Evolutionary conservation across 2,329 filamentous ascomycete genomes (phyloP).

Genomic region (Nemania sp.): DNA sequence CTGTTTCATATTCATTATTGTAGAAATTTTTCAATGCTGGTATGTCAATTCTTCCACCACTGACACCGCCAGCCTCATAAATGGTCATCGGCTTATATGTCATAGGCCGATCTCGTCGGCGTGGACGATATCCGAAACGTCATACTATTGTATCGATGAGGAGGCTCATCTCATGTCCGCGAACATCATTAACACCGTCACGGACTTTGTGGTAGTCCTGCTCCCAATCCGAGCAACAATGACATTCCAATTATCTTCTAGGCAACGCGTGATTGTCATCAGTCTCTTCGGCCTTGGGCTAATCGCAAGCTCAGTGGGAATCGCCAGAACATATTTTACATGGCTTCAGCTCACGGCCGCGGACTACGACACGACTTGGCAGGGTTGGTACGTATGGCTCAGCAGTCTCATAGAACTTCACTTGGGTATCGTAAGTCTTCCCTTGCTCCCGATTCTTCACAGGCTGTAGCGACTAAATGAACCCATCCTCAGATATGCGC

Average conservation of each 20-base stretch:
- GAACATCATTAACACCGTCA: slow-evolving; percentile 70
- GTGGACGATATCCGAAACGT: slow-evolving; percentile 52
- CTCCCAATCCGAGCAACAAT: slow-evolving; percentile 63
- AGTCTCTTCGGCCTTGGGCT: slow-evolving; percentile 64
- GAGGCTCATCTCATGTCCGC: slow-evolving; percentile 64
- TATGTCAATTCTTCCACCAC: slow-evolving; percentile 40
- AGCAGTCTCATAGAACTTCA: slow-evolving; percentile 56
- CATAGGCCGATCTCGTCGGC: slow-evolving; percentile 54
- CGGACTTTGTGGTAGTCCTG: slow-evolving; percentile 67
- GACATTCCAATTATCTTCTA: slow-evolving; percentile 58
- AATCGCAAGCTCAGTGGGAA: slow-evolving; percentile 58
- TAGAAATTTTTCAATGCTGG: slow-evolving; percentile 56
- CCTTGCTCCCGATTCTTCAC: background rate
- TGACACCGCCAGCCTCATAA: background rate
- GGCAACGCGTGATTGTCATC: slow-evolving; percentile 60
- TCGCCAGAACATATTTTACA: slow-evolving; percentile 54
- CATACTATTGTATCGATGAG: slow-evolving; percentile 61
- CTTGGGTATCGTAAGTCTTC: slow-evolving; percentile 56
- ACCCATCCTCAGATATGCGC: slow-evolving; percentile 54
- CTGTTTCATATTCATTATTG: slow-evolving; percentile 53
- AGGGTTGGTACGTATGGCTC: slow-evolving; percentile 53
- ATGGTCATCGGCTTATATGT: slow-evolving; percentile 5
- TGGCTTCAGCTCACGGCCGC: slow-evolving; percentile 47
- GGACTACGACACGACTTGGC: slow-evolving; percentile 54
- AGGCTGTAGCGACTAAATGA: slow-evolving; percentile 7